phyloP scores from a whole-genome alignment of 352 stramenopile species.

The Peronospora belbahrii region DNA sequence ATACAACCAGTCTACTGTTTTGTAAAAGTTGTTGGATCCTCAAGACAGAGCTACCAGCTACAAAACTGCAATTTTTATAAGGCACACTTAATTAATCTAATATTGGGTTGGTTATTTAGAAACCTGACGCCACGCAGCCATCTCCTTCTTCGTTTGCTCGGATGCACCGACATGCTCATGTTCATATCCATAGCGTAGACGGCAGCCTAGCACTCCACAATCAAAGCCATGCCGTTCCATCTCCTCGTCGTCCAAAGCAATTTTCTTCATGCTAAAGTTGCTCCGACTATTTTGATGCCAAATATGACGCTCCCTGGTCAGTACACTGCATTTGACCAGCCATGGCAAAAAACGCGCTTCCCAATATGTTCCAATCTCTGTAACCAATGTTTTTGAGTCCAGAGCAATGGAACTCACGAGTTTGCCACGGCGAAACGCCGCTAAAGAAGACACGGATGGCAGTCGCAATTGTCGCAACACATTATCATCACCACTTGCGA shows the following conservation, averaged over 20 bases:
- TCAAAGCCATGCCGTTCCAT: constrained; percentile 38
- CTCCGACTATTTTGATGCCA: constrained; percentile 1
- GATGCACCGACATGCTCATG: constrained; percentile 66
- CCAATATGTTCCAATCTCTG: constrained; percentile 33
- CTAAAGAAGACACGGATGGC: constrained; percentile 24
- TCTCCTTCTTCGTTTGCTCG: constrained; percentile 47
- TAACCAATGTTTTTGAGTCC: constrained; percentile 28
- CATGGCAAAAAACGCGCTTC: constrained; percentile 53
- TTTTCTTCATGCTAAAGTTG: constrained; percentile 5
- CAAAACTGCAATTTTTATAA: constrained; percentile 2
- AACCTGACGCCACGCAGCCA: constrained; percentile 47
- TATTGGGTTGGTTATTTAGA: constrained; percentile 5
- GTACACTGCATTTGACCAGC: constrained; percentile 52
- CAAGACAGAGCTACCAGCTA: neutral
- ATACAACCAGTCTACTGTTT: constrained; percentile 1
- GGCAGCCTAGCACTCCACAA: constrained; percentile 50
- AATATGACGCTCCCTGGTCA: constrained; percentile 35
- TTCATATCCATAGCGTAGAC: constrained; percentile 56
- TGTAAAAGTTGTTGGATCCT: neutral
- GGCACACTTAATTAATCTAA: constrained; percentile 6
- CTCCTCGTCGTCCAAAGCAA: constrained; percentile 14
- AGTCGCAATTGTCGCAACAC: constrained; percentile 34
- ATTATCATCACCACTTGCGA: constrained; percentile 18
- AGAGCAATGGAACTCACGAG: constrained; percentile 39
- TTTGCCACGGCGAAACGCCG: constrained; percentile 44